phyloP scores from a whole-genome alignment of 163 green algal genomes.

The Prototheca wickerhamii region DNA sequence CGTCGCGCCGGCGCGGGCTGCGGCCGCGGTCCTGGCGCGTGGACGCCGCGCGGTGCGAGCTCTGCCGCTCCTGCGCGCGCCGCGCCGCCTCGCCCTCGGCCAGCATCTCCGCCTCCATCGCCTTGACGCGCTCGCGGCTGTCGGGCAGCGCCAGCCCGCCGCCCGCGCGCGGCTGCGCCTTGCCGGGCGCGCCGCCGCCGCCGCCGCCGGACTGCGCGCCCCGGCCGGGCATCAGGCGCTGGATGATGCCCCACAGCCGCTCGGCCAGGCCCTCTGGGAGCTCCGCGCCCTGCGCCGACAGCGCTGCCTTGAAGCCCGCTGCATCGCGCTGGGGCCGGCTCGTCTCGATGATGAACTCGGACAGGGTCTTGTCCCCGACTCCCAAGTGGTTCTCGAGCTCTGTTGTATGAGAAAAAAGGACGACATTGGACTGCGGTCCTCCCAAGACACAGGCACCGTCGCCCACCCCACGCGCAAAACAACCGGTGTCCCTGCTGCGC shows the following conservation, averaged over 20 bases:
- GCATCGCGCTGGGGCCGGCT: constrained; percentile 40
- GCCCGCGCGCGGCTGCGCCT: too few relatives aligned
- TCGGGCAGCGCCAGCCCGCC: constrained; percentile 64
- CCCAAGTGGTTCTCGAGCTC: constrained; percentile 90
- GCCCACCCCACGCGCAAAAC: background rate
- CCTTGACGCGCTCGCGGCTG: constrained; percentile 62
- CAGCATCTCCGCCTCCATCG: constrained; percentile 62
- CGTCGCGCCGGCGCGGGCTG: background rate
- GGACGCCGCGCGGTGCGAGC: too few relatives aligned
- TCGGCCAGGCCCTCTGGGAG: constrained; percentile 52
- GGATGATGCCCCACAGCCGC: constrained; percentile 66
- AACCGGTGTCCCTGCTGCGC: background rate
- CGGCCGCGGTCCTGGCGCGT: background rate
- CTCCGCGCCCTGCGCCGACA: constrained; percentile 59
- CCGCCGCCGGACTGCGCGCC: background rate
- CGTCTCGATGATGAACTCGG: constrained; percentile 89
- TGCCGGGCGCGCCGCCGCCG: background rate
- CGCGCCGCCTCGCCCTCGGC: constrained; percentile 30
- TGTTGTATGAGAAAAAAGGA: constrained; percentile 18
- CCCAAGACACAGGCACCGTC: background rate
- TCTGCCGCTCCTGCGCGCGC: constrained; percentile 1
- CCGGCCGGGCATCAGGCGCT: constrained; percentile 25
- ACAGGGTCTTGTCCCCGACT: constrained; percentile 82
- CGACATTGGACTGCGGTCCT: background rate
- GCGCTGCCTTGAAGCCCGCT: constrained; percentile 43